Evolutionary conservation across 495 filamentous ascomycete species (phyloP).

Genomic region (Haplographium delicatum): DNA sequence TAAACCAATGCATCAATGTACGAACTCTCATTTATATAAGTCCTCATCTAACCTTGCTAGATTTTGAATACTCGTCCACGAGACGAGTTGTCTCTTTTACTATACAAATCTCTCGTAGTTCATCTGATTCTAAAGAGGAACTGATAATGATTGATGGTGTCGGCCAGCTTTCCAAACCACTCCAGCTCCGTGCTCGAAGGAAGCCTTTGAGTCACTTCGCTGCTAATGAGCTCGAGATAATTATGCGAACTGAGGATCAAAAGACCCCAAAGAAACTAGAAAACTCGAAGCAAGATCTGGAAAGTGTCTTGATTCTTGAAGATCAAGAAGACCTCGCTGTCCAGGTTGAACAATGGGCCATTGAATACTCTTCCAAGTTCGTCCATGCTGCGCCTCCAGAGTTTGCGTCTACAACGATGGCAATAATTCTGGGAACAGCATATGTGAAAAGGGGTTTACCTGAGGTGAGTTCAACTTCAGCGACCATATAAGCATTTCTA

Average conservation of each 20-base stretch:
- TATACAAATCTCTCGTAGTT: neutral
- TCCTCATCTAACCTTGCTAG: conserved; percentile 4
- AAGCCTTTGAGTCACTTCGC: neutral
- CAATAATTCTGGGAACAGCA: conserved; percentile 17
- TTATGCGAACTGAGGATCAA: neutral
- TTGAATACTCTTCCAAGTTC: conserved; percentile 18
- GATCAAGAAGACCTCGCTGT: neutral
- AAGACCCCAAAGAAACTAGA: neutral
- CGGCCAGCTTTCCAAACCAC: conserved; percentile 8
- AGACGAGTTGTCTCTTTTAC: conserved; percentile 11
- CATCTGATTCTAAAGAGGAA: neutral
- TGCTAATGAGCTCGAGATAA: neutral
- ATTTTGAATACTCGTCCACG: conserved; percentile 16
- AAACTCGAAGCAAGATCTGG: neutral
- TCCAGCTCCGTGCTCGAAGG: conserved; percentile 4
- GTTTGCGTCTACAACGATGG: conserved; percentile 14
- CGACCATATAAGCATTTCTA: neutral
- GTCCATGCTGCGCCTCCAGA: conserved; percentile 14
- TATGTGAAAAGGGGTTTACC: conserved; percentile 16
- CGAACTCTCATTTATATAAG: neutral
- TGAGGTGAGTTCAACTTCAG: conserved; percentile 2
- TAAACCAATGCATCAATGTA: conserved; percentile 19
- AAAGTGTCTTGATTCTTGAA: conserved; percentile 7
- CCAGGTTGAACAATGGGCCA: conserved; percentile 17
- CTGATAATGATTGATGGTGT: conserved; percentile 15